Conservation (phyloP, 192 early-diverging fungal genomes). For the Backusella tuberculispora region DNA sequence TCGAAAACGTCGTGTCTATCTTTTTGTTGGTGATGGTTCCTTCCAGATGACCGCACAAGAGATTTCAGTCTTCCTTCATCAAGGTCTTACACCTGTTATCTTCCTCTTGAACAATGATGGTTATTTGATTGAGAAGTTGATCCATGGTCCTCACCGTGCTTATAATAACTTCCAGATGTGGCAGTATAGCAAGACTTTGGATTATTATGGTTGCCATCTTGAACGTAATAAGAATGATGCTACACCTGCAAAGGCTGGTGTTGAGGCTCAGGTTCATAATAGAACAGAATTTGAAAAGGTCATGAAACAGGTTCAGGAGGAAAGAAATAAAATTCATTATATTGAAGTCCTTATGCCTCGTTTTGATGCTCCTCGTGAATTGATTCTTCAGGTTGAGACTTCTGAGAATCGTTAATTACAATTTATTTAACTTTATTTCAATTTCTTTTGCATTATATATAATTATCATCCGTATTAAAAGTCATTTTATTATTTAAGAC, state of each 20-base stretch:
- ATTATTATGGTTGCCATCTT: constrained; percentile 44
- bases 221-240: constrained; percentile 27
- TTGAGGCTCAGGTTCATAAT: constrained; percentile 29
- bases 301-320: constrained; percentile 34
- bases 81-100: constrained; percentile 53
- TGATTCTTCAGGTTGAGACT: constrained; percentile 29
- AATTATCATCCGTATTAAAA: not conserved
- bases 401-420: constrained; percentile 26
- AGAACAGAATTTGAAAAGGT: constrained; percentile 45
- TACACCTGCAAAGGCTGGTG: constrained; percentile 29
- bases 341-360: constrained; percentile 50
- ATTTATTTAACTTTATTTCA: not conserved
- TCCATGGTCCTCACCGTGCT: constrained; percentile 45
- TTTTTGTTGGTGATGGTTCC: constrained; percentile 56
- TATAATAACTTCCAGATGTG: no score
- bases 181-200: constrained; percentile 47
- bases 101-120: constrained; percentile 57
- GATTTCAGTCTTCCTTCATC: constrained; percentile 50
- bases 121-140: constrained; percentile 52
- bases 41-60: constrained; percentile 56
- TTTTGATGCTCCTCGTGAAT: constrained; percentile 49
- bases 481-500: not conserved
- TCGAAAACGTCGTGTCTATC: constrained; percentile 40
- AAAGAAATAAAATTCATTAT: constrained; percentile 47
- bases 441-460: not conserved